Percentiles rank a stretch among this genome's conserved stretches.
Conservation (phyloP, 768 basidiomycete genomes). For the Podaxis pistillaris region DNA sequence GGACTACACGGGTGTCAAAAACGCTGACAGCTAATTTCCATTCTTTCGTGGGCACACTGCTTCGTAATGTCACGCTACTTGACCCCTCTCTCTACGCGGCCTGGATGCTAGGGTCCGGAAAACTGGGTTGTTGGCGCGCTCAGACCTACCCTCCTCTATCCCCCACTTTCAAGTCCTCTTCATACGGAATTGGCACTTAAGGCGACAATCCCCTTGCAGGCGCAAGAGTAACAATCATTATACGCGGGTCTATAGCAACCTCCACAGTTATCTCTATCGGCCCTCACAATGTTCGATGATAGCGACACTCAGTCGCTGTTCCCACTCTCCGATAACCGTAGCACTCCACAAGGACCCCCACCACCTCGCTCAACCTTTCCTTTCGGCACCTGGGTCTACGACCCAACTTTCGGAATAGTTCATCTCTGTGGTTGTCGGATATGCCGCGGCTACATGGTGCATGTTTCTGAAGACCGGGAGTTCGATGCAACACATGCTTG, state of each 20-base stretch:
- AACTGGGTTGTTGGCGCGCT: not conserved
- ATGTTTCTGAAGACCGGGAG: slow-evolving; percentile 11
- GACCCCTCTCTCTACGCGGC: not conserved
- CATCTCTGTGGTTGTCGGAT: slow-evolving; percentile 16
- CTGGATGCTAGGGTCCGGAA: not conserved
- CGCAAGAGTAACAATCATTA: not conserved
- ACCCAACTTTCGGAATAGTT: slow-evolving; percentile 19
- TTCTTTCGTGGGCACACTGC: not conserved
- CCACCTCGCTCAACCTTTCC: not conserved
- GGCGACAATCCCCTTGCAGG: not conserved
- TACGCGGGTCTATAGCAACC: not conserved
- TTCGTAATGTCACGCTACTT: not conserved
- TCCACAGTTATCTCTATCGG: not conserved
- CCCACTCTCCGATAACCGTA: not conserved
- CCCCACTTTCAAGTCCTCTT: not conserved
- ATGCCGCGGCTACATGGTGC: slow-evolving; percentile 18
- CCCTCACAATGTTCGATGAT: not conserved
- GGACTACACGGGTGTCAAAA: not conserved
- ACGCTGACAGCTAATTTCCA: not conserved
- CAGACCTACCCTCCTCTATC: not conserved
- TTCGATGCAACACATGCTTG: slow-evolving; percentile 12
- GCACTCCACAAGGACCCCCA: not conserved
- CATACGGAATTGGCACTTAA: not conserved
- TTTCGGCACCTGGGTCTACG: slow-evolving; percentile 13
- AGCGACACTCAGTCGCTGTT: not conserved